phyloP scores from a whole-genome alignment of 306 rosid genomes.

The Argentina anserina region DNA sequence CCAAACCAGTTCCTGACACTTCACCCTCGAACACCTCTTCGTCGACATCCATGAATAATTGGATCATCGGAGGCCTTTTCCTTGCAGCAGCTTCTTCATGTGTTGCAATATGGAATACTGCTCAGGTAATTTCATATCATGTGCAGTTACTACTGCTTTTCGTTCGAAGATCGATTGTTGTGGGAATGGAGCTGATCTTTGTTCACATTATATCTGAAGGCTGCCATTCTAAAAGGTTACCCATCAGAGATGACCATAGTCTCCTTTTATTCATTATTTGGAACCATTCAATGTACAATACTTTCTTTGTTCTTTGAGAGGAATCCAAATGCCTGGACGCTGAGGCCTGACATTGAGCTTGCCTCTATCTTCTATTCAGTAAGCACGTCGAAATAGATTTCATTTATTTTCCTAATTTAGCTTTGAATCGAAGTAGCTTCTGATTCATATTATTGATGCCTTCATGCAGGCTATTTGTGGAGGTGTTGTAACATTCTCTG shows the following conservation, averaged over 20 bases:
- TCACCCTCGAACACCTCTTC: constrained; percentile 2
- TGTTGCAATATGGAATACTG: constrained; percentile 42
- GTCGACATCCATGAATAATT: constrained; percentile 29
- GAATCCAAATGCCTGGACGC: constrained; percentile 49
- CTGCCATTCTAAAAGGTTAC: constrained; percentile 54
- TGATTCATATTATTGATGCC: constrained; percentile 3
- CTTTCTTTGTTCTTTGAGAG: constrained; percentile 41
- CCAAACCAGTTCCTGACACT: neutral
- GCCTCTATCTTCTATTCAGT: constrained; percentile 51
- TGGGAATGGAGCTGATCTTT: constrained; percentile 24
- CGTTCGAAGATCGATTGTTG: neutral
- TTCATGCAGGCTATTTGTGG: constrained; percentile 44
- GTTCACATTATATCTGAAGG: constrained; percentile 32
- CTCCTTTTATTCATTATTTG: constrained; percentile 59
- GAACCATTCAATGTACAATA: constrained; percentile 52
- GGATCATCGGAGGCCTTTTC: constrained; percentile 56
- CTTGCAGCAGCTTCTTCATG: constrained; percentile 41
- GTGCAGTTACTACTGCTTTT: neutral
- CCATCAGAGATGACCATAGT: constrained; percentile 57
- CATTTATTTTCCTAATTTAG: neutral
- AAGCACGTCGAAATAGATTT: constrained; percentile 22
- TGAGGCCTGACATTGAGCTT: constrained; percentile 44
- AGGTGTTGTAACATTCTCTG: constrained; percentile 45
- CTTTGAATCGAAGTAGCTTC: constrained; percentile 12
- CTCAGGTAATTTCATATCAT: constrained; percentile 33